These are phyloP conservation scores for Umbelopsis vinacea DNA, from an alignment of 192 early-diverging fungal species.

Conservation along the genomic window DNA sequence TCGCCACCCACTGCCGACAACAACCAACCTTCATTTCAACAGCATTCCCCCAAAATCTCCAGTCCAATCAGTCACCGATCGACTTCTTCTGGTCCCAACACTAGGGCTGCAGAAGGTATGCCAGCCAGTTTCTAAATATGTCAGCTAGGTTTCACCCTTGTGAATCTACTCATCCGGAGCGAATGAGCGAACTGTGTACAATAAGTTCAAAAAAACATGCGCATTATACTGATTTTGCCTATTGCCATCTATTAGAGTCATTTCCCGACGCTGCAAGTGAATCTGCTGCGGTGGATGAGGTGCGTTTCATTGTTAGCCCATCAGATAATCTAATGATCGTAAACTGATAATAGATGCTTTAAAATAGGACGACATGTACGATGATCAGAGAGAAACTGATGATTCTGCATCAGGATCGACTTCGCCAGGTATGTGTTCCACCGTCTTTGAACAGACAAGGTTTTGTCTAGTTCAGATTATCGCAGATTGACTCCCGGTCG, in stretches of 20 bases:
- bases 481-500: conserved; percentile 8
- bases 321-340: conserved; percentile 12
- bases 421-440: not conserved
- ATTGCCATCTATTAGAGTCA: conserved; percentile 3
- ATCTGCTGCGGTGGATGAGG: not conserved
- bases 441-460: not conserved
- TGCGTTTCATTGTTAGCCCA: conserved; percentile 7
- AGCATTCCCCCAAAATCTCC: not conserved
- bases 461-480: conserved; percentile 15
- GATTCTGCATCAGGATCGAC: not conserved
- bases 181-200: not conserved
- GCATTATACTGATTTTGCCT: not conserved
- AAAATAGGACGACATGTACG: not conserved
- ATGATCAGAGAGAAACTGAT: not conserved
- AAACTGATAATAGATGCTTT: not conserved
- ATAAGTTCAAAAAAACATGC: not conserved
- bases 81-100: not conserved
- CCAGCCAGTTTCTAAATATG: conserved; percentile 15
- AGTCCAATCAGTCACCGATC: not conserved
- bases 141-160: not conserved
- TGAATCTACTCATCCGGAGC: not conserved
- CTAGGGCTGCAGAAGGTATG: conserved; percentile 4
- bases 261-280: conserved; percentile 12
- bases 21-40: not conserved
- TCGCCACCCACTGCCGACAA: conserved; percentile 4